A percentile compares a stretch with the other conserved stretches of the same genome.
phyloP scores from a whole-genome alignment of 2,329 filamentous ascomycete species.

The Aspergillus fumigatiaffinis region DNA sequence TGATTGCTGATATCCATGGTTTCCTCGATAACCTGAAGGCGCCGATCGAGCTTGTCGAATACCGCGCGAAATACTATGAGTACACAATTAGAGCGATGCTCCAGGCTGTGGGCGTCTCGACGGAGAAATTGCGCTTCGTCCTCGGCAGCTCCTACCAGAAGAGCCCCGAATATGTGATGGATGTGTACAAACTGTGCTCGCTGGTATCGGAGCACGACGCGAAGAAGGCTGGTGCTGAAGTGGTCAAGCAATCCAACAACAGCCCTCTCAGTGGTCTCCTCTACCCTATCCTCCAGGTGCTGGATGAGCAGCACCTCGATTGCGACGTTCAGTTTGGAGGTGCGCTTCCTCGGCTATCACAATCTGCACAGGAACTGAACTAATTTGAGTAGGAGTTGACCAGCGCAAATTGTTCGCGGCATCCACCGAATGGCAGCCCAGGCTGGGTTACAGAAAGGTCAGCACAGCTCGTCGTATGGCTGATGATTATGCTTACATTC shows the following conservation, averaged over 20 bases:
- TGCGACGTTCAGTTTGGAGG: slow-evolving; percentile 88
- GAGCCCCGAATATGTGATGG: slow-evolving; percentile 71
- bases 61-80: slow-evolving; percentile 80
- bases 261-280: slow-evolving; percentile 69
- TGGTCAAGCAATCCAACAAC: slow-evolving; percentile 87
- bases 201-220: slow-evolving; percentile 64
- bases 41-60: slow-evolving; percentile 79
- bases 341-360: slow-evolving; percentile 29
- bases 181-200: slow-evolving; percentile 72
- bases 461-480: neutral
- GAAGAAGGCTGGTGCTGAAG: slow-evolving; percentile 85
- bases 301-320: slow-evolving; percentile 85
- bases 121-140: slow-evolving; percentile 76
- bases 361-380: neutral
- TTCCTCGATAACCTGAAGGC: slow-evolving; percentile 60
- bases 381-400: slow-evolving; percentile 48
- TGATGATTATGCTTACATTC: slow-evolving; percentile 8
- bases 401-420: slow-evolving; percentile 40
- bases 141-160: slow-evolving; percentile 77
- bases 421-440: slow-evolving; percentile 79
- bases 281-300: slow-evolving; percentile 82
- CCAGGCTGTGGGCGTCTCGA: slow-evolving; percentile 71
- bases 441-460: slow-evolving; percentile 73
- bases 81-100: slow-evolving; percentile 70
- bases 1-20: slow-evolving; percentile 64